These are phyloP conservation scores for Colletotrichum truncatum DNA, from an alignment of 2,329 filamentous ascomycete genomes.

Conservation along the genomic window DNA sequence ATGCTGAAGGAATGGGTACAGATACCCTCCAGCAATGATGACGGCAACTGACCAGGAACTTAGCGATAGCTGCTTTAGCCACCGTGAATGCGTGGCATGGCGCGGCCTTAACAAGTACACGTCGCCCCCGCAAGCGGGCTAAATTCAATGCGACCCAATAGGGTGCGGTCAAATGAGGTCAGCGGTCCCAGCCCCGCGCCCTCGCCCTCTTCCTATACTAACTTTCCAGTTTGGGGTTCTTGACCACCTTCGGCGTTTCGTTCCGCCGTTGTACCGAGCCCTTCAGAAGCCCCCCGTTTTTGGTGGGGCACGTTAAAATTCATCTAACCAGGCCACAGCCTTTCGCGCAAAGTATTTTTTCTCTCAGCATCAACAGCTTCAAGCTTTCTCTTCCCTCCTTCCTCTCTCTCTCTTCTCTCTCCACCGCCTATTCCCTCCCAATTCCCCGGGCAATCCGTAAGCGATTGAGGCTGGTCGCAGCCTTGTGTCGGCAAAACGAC, in stretches of 20 bases:
- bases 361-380: slow-evolving; percentile 29
- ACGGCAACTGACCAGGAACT: too few relatives aligned
- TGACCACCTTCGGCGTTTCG: slow-evolving; percentile 9
- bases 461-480: slow-evolving; percentile 52
- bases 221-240: neutral
- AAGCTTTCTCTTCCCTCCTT: slow-evolving; percentile 37
- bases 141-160: slow-evolving; percentile 19
- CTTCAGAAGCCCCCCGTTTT: slow-evolving; percentile 4
- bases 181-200: slow-evolving; percentile 24
- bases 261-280: slow-evolving; percentile 17
- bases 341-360: slow-evolving; percentile 32
- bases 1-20: too few relatives aligned
- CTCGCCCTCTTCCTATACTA: slow-evolving; percentile 3
- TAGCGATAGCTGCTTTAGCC: neutral
- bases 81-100: neutral
- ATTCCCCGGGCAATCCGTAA: slow-evolving; percentile 24
- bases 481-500: slow-evolving; percentile 54
- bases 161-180: slow-evolving; percentile 15
- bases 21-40: too few relatives aligned
- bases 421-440: slow-evolving; percentile 20
- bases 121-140: slow-evolving; percentile 24
- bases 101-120: slow-evolving; percentile 8
- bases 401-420: slow-evolving; percentile 22
- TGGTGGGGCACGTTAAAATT: slow-evolving; percentile 31
- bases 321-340: slow-evolving; percentile 30